Evolutionary conservation across 139 green algal species (phyloP).

Genomic region (Monoraphidium neglectum): DNA sequence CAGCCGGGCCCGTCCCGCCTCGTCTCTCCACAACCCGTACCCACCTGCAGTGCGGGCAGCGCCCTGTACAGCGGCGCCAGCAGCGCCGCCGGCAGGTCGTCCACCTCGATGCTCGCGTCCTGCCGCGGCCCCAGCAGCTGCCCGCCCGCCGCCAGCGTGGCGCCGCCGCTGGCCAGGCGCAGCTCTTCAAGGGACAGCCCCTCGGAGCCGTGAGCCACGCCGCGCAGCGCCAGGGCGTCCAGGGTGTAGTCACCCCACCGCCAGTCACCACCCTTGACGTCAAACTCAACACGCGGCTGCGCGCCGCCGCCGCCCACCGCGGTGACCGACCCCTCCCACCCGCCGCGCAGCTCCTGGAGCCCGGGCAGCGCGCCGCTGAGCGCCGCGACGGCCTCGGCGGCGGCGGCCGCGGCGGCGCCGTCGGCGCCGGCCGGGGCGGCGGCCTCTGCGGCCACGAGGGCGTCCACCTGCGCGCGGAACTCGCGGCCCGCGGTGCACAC

Average conservation of each 20-base stretch:
- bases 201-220: conserved; percentile 75
- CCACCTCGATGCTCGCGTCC: conserved; percentile 72
- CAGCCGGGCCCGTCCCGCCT: too few species aligned
- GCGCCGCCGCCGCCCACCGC: conserved; percentile 19
- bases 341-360: conserved; percentile 28
- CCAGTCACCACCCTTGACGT: conserved; percentile 9
- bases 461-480: conserved; percentile 1
- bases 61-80: conserved; percentile 72
- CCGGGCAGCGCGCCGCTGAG: conserved; percentile 28
- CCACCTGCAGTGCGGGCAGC: conserved; percentile 38
- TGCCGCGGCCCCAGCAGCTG: conserved; percentile 74
- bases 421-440: conserved; percentile 65
- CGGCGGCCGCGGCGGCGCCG: conserved; percentile 53
- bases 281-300: conserved; percentile 13
- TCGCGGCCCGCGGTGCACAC: background rate
- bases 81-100: conserved; percentile 78
- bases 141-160: conserved; percentile 44
- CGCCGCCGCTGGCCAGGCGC: conserved; percentile 38
- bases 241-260: conserved; percentile 33
- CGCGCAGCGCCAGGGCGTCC: conserved; percentile 37
- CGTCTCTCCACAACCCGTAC: too few species aligned
- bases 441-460: background rate
- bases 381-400: background rate
- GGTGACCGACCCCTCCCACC: conserved; percentile 19
- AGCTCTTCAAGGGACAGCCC: conserved; percentile 86